These are phyloP conservation scores for Vigna unguiculata DNA, from an alignment of 306 rosid genomes.

Conservation along the genomic window DNA sequence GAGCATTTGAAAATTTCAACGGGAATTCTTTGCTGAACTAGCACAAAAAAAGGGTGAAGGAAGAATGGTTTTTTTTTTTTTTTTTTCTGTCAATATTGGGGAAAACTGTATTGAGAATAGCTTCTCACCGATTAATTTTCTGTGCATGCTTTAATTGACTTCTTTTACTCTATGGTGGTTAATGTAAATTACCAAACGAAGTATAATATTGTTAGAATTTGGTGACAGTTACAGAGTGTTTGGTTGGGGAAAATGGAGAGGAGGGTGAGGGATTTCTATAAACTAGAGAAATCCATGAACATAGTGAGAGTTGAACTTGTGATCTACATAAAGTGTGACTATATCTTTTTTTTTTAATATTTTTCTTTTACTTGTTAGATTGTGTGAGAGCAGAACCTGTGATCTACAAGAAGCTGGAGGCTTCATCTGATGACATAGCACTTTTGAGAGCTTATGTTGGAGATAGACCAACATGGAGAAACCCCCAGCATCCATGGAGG, in stretches of 20 bases:
- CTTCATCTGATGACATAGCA: constrained; percentile 62
- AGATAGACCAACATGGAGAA: constrained; percentile 92
- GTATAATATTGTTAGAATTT: background rate
- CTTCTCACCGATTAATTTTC: background rate
- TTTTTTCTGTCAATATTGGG: background rate
- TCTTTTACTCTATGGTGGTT: background rate
- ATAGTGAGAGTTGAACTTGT: constrained; percentile 75
- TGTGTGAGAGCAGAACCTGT: constrained; percentile 94
- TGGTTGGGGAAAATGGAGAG: too few species aligned
- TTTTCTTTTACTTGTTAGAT: constrained; percentile 51
- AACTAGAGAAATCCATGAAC: constrained; percentile 1
- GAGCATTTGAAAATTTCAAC: background rate
- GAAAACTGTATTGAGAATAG: background rate
- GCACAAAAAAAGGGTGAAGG: background rate
- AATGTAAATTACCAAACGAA: background rate
- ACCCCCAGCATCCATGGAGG: constrained; percentile 82
- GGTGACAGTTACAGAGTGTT: background rate
- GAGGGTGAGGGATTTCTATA: background rate
- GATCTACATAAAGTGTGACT: constrained; percentile 63
- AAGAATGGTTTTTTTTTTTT: too few species aligned
- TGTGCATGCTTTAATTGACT: background rate
- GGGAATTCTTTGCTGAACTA: background rate
- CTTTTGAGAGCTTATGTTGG: constrained; percentile 85
- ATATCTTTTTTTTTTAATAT: background rate
- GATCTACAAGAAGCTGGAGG: constrained; percentile 78